phyloP scores from a whole-genome alignment of 768 basidiomycete species.

The Coprinopsis sp. region DNA sequence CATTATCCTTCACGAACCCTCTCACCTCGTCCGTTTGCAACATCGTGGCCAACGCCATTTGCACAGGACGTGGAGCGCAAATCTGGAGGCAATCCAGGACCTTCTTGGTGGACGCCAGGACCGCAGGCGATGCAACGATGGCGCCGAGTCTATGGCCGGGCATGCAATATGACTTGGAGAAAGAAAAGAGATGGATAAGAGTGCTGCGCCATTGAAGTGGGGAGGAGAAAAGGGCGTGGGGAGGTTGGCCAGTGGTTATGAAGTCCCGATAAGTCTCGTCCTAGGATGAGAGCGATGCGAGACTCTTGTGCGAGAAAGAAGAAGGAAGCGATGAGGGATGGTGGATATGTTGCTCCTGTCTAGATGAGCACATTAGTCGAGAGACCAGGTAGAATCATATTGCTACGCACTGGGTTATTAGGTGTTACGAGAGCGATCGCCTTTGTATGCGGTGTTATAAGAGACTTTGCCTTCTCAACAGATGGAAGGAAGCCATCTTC shows the following conservation, averaged over 20 bases:
- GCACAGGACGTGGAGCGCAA: constrained; percentile 70
- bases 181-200: constrained; percentile 70
- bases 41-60: constrained; percentile 58
- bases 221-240: constrained; percentile 52
- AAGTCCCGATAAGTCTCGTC: constrained; percentile 92
- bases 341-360: constrained; percentile 70
- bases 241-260: constrained; percentile 40
- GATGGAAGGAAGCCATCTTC: constrained; percentile 60
- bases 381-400: neutral
- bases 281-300: constrained; percentile 63
- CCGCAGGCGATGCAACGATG: constrained; percentile 53
- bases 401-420: constrained; percentile 61
- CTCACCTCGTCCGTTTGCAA: constrained; percentile 42
- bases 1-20: constrained; percentile 45
- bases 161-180: constrained; percentile 77
- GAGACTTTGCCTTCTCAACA: constrained; percentile 36
- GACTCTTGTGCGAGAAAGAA: constrained; percentile 49
- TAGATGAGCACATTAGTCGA: constrained; percentile 16
- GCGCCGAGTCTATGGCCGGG: constrained; percentile 80
- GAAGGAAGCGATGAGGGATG: constrained; percentile 53
- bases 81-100: constrained; percentile 79
- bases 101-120: constrained; percentile 44
- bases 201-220: constrained; percentile 51
- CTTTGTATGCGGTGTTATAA: constrained; percentile 56
- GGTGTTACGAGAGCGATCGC: constrained; percentile 76